Base-by-base conservation (phyloP, 2,329 filamentous ascomycete species). In the Didymella arachidicola region DNA sequence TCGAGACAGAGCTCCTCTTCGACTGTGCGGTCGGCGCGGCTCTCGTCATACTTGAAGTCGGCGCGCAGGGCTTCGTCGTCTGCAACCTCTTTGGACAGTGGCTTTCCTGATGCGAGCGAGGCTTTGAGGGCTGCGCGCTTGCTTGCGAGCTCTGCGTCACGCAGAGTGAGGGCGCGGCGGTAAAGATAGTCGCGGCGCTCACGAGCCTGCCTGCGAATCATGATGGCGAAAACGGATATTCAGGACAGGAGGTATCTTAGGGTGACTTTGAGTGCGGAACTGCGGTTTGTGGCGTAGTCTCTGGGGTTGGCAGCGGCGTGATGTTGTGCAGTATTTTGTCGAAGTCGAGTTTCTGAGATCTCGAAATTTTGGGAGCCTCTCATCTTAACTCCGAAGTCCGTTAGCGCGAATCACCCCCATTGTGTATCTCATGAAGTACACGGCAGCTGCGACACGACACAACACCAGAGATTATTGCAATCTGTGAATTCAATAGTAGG, bases 11-110 rank as follows among this genome's bases (percentile, higher is more conserved):
- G 79, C 74, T 89, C 84, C 57, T 92, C 89, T 57, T 91, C 84
- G 2, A 82, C 81, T 3, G 83, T 87, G 53, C 87, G 80, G 68
- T 93, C 90, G 22, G 85, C 84, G 25, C 87, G 81, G 4, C 92
- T 91, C 78, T 97, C 94, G 74, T 99, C 95, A 76, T 94, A 99
- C 73, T 93, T 93, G 80, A 90, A 97, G 75, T 98, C 92, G 73
- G 91, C 89, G 42, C 93, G 87, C 54, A 99, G 80, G 29, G 85
- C 76, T 77, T 92, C 92, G 79, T 99, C 94, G 72, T 96, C 90
- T 54, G 93, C 92, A 65, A 98, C 91, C 34, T 85, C 83, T 25
- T 90, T 86, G 67, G 94, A 90, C 46, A 97, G 80, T 8, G 92
- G 90, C 74, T 95, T 96, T 64, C 95, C 95, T 10, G 91, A 92